Base-by-base conservation (phyloP, 1,284 basidiomycete genomes). In the Sanghuangporus sanghuang region DNA sequence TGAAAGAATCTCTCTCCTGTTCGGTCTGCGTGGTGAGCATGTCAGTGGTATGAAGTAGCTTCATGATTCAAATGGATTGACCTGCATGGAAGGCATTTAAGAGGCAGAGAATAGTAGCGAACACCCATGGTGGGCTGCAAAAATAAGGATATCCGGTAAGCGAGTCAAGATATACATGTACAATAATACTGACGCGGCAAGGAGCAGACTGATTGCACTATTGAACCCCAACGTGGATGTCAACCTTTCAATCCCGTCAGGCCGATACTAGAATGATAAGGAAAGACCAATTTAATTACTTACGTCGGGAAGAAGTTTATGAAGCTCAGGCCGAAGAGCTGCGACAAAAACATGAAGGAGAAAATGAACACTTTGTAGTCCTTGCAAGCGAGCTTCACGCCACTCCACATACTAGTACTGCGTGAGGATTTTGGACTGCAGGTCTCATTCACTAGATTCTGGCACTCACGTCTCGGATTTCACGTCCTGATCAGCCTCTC, bases 1-100 rank as follows among this genome's bases (percentile, higher is more conserved):
- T 91, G 89, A 76, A 87, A 86, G 75, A 82, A 90, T 3, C 86
- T 80, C 69, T 88, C 87, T 1, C 86, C 85, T 2, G 83, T 84
- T 55, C 75, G 76, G 66, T 87, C 85, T 84, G 59, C 21, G 40
- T 4, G 6, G 2, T 35, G 12, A 36, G 23, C 38, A 32, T n/a
- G 8, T 46, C 44, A 46, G 44, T 46, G 12, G 23, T 50, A 27
- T 23, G 21, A 12, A 8, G 21, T 18, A 5, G 44, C 6, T 39
- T 54, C 14, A 58, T 44, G 64, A 62, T 8, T 8, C 59, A 27
- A 46, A 64, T 60, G 68, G 57, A 69, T 76, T 67, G 67, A 81
- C 87, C 87, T 23, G 85, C 83, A 71, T 90, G 81, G 81, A 85
- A 85, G 2, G 88, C 85, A 70, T 83, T 87, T 55, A 83, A 39